Percentiles rank a stretch among this genome's conserved stretches.
Conservation (phyloP, 495 filamentous ascomycete species). For the Lophiotrema nucula region DNA sequence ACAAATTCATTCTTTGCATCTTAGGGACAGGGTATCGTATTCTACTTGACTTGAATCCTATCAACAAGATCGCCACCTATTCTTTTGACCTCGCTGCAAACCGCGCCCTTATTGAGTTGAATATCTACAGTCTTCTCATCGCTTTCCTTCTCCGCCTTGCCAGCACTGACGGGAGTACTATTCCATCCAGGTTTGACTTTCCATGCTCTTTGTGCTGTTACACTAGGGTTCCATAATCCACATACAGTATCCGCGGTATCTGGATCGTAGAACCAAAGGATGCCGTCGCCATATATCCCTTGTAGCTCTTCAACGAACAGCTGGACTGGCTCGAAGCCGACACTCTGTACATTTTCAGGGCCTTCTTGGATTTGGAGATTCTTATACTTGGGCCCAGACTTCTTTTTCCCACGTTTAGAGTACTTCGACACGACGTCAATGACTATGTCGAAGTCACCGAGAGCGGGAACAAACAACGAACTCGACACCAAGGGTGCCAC, state of each 20-base stretch:
- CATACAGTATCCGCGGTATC: conserved; percentile 60
- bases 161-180: conserved; percentile 53
- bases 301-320: conserved; percentile 61
- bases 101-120: conserved; percentile 67
- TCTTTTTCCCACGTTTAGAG: conserved; percentile 30
- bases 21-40: too few species aligned
- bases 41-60: too few species aligned
- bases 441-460: conserved; percentile 81
- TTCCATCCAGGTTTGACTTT: conserved; percentile 68
- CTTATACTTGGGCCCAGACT: conserved; percentile 59
- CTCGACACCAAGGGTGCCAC: conserved; percentile 31
- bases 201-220: conserved; percentile 53
- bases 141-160: conserved; percentile 21
- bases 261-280: conserved; percentile 73
- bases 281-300: conserved; percentile 56
- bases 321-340: conserved; percentile 50
- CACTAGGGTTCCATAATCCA: conserved; percentile 78
- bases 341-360: conserved; percentile 39
- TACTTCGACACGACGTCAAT: conserved; percentile 63
- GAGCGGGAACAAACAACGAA: conserved; percentile 65
- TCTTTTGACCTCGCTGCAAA: conserved; percentile 76
- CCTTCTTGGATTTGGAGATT: conserved; percentile 58
- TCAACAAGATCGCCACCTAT: conserved; percentile 61
- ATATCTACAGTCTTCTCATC: conserved; percentile 45
- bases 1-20: too few species aligned